Percentiles rank a stretch among this genome's conserved stretches.
Evolutionary conservation across 2,329 filamentous ascomycete genomes (phyloP).

Genomic region (Mycosphaerella arachidis): DNA sequence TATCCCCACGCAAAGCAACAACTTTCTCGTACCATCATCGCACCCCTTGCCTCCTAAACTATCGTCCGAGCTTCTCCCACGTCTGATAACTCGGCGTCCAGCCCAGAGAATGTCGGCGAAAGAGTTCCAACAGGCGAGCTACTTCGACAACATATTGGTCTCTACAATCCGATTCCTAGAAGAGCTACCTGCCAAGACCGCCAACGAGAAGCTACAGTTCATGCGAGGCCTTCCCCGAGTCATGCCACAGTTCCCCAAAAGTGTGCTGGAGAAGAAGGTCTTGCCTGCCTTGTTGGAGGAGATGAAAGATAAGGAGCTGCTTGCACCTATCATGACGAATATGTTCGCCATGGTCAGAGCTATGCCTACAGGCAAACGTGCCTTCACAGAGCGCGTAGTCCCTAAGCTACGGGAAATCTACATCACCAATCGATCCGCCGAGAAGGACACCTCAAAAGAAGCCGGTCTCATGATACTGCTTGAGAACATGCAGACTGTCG

Average conservation of each 20-base stretch:
- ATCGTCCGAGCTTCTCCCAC: constrained; percentile 68
- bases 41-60: constrained; percentile 76
- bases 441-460: constrained; percentile 78
- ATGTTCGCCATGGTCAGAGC: constrained; percentile 83
- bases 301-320: constrained; percentile 82
- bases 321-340: constrained; percentile 83
- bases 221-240: constrained; percentile 84
- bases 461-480: constrained; percentile 87
- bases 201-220: constrained; percentile 86
- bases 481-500: constrained; percentile 72
- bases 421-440: constrained; percentile 53
- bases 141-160: constrained; percentile 94
- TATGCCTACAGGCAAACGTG: constrained; percentile 69
- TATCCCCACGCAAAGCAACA: constrained; percentile 74
- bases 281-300: constrained; percentile 86
- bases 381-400: constrained; percentile 82
- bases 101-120: constrained; percentile 81
- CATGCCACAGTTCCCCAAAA: constrained; percentile 84
- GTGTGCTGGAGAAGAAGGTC: constrained; percentile 91
- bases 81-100: constrained; percentile 80
- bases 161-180: constrained; percentile 96
- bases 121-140: constrained; percentile 91
- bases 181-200: constrained; percentile 82
- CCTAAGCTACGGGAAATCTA: constrained; percentile 82
- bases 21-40: constrained; percentile 66